Evolutionary conservation across 176 grass and related monocot species (phyloP), one percentile per base, ranked within the genome.

Genomic region (Eragrostis curvula): DNA sequence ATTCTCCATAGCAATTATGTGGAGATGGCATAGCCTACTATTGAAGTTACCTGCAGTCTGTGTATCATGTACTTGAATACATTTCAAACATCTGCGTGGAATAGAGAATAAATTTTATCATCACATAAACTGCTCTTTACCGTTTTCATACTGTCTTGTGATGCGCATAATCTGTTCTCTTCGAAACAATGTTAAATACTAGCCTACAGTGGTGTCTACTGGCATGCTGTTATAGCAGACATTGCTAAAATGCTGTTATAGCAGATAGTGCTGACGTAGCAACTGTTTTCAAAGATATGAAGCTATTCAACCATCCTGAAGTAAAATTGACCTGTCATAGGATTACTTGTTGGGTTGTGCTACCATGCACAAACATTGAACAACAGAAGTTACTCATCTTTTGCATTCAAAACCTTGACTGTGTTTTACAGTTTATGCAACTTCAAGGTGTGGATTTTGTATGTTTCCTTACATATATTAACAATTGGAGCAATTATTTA

Each of bases 11-110:
- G 70, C 55, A 64, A 23, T 55, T 63, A 78, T 62, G 57, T 68
- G 49, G 61, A 64, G 43, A 30, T 51, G 75, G 27, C 60, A 74
- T 74, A 47, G 51, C 42, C 66, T 75, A 78, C 21, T 51, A 81
- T 77, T 77, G 21, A 40, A 64, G 39, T 3, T 29, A 23, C 40
- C 53, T 81, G 32, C 30, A 7, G n/a, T 42, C 29, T 25, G 51
- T 41, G 58, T 63, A 3, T 25, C 40, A 11, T 67, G 4, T 78
- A 8, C 53, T 43, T 39, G 3, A 15, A 24, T 17, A 12, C 20
- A 56, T 0, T n/a, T 43, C 2, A 5, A 56, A 40, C 32, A 20
- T 55, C 8, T 42, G 3, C 17, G 3, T 41, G 12, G 43, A 49
- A 65, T 12, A 32, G 27, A 16, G 16, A 39, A 30, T 36, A 79